Base-by-base conservation (phyloP, 192 early-diverging fungal genomes). In the Backusella tuberculispora region DNA sequence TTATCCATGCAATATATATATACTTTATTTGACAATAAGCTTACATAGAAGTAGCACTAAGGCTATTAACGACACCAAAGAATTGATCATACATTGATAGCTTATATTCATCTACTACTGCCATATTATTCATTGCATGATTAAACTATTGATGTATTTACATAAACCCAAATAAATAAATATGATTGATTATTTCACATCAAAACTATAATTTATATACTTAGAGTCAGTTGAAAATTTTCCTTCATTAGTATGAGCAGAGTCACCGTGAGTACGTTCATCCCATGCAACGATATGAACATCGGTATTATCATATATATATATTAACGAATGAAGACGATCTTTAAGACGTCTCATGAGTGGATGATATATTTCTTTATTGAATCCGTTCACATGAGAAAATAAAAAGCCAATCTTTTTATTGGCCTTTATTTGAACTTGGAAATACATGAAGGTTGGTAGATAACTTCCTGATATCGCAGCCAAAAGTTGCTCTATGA, bases 41-140 rank as follows among this genome's bases (percentile, higher is more conserved):
- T 53, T 65, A 81, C 82, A 71, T 79, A 21, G 48, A 34, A 68
- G 75, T 79, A 1, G 69, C 82, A 19, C 80, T 82, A 69, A 86
- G 82, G 71, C 84, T 88, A 81, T 91, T 89, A 4, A 89, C 90
- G 63, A 91, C 47, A 19, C 85, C 89, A 42, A 85, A 69, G 37
- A 90, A 29, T n/a, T 73, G 53, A 21, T 63, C 26, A 43, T 75
- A 71, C 12, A 15, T 47, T n/a, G 53, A 66, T 63, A 87, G 56
- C 4, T 77, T 45, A 29, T 77, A 78, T 47, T 78, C 76, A 9
- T 86, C 81, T 9, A 86, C 72, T 0, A 91, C 72, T 65, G 82
- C 72, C 19, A 81, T 78, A 38, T 84, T 80, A 47, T 91, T 89
- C 7, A 68, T 40, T 1, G 82, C 89, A 74, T 80, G 72, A 44